Conservation (phyloP, 2,329 filamentous ascomycete genomes). For the Xenoacremonium recifei region DNA sequence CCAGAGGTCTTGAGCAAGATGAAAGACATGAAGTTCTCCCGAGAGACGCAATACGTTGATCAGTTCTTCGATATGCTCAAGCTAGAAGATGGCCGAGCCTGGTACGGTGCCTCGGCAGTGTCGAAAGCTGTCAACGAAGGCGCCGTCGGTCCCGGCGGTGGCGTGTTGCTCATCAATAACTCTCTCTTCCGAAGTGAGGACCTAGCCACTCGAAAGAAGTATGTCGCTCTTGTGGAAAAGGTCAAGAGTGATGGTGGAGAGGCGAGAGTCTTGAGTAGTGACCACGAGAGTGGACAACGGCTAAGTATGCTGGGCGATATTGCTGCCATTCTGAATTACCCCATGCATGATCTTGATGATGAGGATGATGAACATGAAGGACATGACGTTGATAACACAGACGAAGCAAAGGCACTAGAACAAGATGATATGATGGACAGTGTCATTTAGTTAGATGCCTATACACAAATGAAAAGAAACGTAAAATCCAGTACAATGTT, state of each 20-base stretch:
- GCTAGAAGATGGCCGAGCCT: slow-evolving; percentile 82
- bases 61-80: slow-evolving; percentile 76
- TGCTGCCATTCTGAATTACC: slow-evolving; percentile 87
- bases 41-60: slow-evolving; percentile 82
- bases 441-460: slow-evolving; percentile 36
- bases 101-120: slow-evolving; percentile 85
- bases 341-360: slow-evolving; percentile 77
- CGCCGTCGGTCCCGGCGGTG: slow-evolving; percentile 83
- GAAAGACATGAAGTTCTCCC: slow-evolving; percentile 82
- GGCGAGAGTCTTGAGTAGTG: slow-evolving; percentile 82
- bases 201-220: slow-evolving; percentile 71
- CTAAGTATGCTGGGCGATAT: slow-evolving; percentile 83
- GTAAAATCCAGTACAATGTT: too few relatives aligned
- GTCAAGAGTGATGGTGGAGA: slow-evolving; percentile 88
- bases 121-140: slow-evolving; percentile 81
- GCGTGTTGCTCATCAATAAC: slow-evolving; percentile 83
- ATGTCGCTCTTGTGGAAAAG: slow-evolving; percentile 82
- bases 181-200: slow-evolving; percentile 82
- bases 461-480: too few relatives aligned
- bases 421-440: slow-evolving; percentile 21
- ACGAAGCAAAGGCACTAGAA: slow-evolving; percentile 25
- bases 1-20: slow-evolving; percentile 75
- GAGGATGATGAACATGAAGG: slow-evolving; percentile 50
- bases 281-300: slow-evolving; percentile 89
- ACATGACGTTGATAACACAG: slow-evolving; percentile 26